These are phyloP conservation scores for Epichloe sp. DNA, from an alignment of 2,329 filamentous ascomycete genomes.

Conservation along the genomic window DNA sequence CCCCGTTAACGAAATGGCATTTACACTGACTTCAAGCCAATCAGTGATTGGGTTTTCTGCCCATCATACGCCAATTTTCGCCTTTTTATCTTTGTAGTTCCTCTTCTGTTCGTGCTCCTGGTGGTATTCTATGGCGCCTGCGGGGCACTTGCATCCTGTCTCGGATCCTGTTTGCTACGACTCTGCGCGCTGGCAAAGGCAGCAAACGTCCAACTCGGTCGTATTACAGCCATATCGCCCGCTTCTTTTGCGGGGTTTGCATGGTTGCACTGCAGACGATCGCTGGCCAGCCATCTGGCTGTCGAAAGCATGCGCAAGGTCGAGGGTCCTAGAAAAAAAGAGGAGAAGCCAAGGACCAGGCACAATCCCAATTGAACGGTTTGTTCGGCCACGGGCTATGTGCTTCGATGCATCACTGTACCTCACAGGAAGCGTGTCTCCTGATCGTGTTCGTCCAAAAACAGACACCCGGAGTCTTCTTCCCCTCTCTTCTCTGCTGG, in stretches of 20 bases:
- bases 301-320: not conserved
- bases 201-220: not conserved
- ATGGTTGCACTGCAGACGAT: constrained; percentile 9
- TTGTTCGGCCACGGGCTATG: not conserved
- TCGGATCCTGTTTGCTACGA: constrained; percentile 2
- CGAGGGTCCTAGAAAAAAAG: not conserved
- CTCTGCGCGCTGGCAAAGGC: constrained; percentile 3
- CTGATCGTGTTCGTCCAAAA: not conserved
- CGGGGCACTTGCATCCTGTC: not conserved
- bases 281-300: not conserved
- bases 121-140: not conserved
- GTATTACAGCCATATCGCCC: not conserved
- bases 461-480: not conserved
- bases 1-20: not conserved
- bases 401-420: not conserved
- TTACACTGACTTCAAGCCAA: not conserved
- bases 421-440: not conserved
- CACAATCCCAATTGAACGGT: not conserved
- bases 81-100: not conserved
- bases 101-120: not conserved
- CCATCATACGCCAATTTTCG: not conserved
- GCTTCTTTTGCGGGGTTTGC: constrained; percentile 8
- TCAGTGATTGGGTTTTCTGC: constrained; percentile 3
- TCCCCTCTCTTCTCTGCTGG: not conserved
- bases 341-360: not conserved